Evolutionary conservation across 2,329 filamentous ascomycete species (phyloP).

Genomic region (Xylariaceae sp.): DNA sequence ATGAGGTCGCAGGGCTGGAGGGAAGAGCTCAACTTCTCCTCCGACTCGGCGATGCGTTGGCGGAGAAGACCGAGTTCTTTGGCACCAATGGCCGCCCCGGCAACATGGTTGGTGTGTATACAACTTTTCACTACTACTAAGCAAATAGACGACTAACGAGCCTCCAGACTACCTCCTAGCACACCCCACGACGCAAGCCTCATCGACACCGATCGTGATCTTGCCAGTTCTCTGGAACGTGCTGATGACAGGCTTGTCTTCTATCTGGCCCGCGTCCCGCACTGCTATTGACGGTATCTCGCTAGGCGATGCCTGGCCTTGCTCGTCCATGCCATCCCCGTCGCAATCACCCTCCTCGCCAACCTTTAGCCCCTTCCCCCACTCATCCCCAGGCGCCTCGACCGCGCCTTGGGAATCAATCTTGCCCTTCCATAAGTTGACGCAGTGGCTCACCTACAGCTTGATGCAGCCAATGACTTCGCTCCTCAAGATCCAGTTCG

Average conservation of each 20-base stretch:
- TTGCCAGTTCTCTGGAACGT: constrained; percentile 87
- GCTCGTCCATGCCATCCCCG: constrained; percentile 69
- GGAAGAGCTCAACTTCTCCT: constrained; percentile 77
- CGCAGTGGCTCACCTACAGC: constrained; percentile 92
- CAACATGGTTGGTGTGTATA: constrained; percentile 78
- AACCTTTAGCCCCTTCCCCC: constrained; percentile 44
- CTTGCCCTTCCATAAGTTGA: constrained; percentile 89
- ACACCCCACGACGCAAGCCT: constrained; percentile 83
- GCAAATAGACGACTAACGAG: neutral
- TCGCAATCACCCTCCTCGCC: constrained; percentile 38
- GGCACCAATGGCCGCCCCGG: constrained; percentile 80
- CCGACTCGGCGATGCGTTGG: constrained; percentile 69
- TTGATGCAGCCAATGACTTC: constrained; percentile 88
- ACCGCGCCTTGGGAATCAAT: constrained; percentile 65
- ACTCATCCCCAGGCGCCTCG: constrained; percentile 21
- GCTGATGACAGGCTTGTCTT: constrained; percentile 78
- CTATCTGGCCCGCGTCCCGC: constrained; percentile 85
- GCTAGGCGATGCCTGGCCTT: constrained; percentile 93
- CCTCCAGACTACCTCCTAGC: constrained; percentile 79
- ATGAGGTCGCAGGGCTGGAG: constrained; percentile 79
- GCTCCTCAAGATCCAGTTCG: constrained; percentile 74
- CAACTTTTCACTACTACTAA: constrained; percentile 47
- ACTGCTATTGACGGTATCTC: constrained; percentile 83
- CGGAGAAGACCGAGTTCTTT: constrained; percentile 75
- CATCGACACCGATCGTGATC: constrained; percentile 80